Evolutionary conservation across 2,329 filamentous ascomycete genomes (phyloP).

Genomic region (Dryadomyces quercus-mongolicae): DNA sequence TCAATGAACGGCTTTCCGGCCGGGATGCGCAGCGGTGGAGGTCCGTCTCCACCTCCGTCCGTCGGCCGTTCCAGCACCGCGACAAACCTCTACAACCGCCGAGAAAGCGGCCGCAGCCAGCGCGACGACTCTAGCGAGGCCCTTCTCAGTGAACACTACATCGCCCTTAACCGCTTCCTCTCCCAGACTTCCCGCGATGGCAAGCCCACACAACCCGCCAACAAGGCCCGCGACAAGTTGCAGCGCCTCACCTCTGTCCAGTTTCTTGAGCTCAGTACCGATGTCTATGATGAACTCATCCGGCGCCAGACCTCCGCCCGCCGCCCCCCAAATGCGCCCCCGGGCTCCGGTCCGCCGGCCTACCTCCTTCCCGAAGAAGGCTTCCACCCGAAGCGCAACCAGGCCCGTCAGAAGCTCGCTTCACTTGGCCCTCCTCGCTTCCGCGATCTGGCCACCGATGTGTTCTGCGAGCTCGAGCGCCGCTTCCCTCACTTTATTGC

Average conservation of each 20-base stretch:
- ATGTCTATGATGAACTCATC: constrained; percentile 91
- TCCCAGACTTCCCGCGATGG: constrained; percentile 61
- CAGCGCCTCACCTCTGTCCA: constrained; percentile 81
- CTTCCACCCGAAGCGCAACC: constrained; percentile 95
- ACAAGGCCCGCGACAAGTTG: constrained; percentile 89
- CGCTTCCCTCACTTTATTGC: constrained; percentile 72
- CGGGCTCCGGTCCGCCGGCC: constrained; percentile 44
- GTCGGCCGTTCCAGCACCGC: constrained; percentile 77
- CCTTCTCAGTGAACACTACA: constrained; percentile 68
- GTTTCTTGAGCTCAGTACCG: constrained; percentile 94
- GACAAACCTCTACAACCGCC: constrained; percentile 55
- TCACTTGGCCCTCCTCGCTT: constrained; percentile 81
- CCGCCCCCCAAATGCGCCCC: constrained; percentile 37
- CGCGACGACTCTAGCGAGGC: constrained; percentile 48
- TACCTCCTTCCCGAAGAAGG: constrained; percentile 74
- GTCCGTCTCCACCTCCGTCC: constrained; percentile 78
- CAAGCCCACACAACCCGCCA: constrained; percentile 60
- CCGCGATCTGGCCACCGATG: constrained; percentile 84
- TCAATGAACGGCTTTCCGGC: constrained; percentile 50
- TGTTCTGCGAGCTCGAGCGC: constrained; percentile 88
- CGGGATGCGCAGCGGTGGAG: constrained; percentile 43
- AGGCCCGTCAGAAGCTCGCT: constrained; percentile 89
- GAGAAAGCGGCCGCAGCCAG: constrained; percentile 50
- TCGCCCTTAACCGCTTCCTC: constrained; percentile 65
- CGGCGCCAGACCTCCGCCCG: constrained; percentile 63